Conservation (phyloP, 1,284 basidiomycete species). For the Marasmius sp. region DNA sequence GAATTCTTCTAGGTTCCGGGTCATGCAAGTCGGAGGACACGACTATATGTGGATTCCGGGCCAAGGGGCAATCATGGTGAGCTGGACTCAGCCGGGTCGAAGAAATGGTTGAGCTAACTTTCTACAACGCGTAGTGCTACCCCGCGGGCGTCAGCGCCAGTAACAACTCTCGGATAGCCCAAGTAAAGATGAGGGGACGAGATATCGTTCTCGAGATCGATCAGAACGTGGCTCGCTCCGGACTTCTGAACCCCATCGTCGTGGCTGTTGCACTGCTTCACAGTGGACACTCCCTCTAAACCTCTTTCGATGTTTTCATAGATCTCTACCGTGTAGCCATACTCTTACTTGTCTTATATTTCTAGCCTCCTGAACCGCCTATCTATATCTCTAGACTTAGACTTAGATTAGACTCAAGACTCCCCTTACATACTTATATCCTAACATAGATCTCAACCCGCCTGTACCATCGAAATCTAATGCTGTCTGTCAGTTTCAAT, state of each 20-base stretch:
- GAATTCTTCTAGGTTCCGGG: slow-evolving; percentile 31
- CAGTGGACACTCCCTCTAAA: slow-evolving; percentile 21
- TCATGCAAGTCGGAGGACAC: slow-evolving; percentile 40
- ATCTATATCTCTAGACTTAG: no score
- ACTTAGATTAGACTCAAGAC: no score
- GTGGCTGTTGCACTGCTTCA: slow-evolving; percentile 31
- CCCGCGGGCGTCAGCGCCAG: slow-evolving; percentile 9
- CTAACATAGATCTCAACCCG: no score
- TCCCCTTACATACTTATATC: no score
- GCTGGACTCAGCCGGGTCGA: slow-evolving; percentile 17
- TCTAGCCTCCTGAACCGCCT: neutral
- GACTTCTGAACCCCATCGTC: slow-evolving; percentile 28
- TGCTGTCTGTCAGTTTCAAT: no score
- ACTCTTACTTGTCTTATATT: neutral
- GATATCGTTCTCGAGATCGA: slow-evolving; percentile 30
- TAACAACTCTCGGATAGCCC: slow-evolving; percentile 24
- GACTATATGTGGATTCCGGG: slow-evolving; percentile 21
- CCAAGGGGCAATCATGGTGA: slow-evolving; percentile 29
- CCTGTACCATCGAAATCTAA: no score
- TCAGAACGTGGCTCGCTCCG: slow-evolving; percentile 27
- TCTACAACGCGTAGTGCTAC: slow-evolving; percentile 7
- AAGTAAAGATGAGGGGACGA: slow-evolving; percentile 23
- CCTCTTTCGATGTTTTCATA: neutral
- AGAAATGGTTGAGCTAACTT: neutral
- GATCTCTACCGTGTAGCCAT: neutral